phyloP scores from a whole-genome alignment of 768 basidiomycete genomes.

The Podaxis carcinomalis region DNA sequence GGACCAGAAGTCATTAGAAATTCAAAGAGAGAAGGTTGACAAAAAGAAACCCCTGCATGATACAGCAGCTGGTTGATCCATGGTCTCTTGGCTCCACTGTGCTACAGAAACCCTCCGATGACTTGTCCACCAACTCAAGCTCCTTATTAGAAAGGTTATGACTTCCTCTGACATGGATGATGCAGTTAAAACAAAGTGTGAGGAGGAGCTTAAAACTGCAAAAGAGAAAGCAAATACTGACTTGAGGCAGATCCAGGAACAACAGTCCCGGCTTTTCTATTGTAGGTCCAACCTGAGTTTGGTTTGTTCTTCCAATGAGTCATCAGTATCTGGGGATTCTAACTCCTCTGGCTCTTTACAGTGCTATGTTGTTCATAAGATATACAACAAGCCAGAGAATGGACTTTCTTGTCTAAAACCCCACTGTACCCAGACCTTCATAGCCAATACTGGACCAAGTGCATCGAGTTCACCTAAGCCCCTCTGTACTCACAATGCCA shows the following conservation, averaged over 20 bases:
- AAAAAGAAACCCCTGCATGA: neutral
- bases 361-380: neutral
- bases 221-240: neutral
- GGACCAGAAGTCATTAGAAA: constrained; percentile 2
- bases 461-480: neutral
- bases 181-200: neutral
- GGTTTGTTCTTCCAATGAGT: neutral
- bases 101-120: neutral
- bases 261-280: neutral
- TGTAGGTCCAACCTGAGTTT: neutral
- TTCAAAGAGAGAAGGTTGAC: constrained; percentile 18
- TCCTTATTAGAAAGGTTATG: neutral
- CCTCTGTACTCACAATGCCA: neutral
- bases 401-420: neutral
- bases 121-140: neutral
- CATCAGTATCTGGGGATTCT: neutral
- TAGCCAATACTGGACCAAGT: neutral
- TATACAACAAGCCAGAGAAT: neutral
- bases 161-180: neutral
- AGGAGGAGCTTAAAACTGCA: neutral
- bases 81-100: constrained; percentile 3
- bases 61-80: constrained; percentile 13
- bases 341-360: neutral
- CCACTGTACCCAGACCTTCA: neutral
- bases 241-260: neutral